Base-by-base conservation (phyloP, 2,329 filamentous ascomycete species). In the Bipolaris cookei region DNA sequence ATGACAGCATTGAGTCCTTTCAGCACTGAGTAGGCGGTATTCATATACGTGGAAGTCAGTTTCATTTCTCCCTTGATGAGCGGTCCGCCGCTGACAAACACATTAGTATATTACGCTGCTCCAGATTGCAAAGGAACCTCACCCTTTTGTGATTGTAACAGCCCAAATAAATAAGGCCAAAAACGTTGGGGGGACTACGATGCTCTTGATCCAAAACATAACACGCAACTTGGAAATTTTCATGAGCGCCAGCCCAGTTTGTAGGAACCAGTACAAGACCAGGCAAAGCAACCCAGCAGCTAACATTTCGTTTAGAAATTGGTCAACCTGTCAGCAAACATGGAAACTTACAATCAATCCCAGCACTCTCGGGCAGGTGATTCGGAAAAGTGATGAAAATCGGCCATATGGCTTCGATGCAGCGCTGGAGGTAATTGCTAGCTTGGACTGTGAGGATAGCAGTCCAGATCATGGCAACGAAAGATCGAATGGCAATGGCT, bases 251-350 rank as follows among this genome's bases (percentile, higher is more conserved):
- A 82, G 70, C 1, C 71, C 70, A 6, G 79, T 78, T 14, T 82
- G 82, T 18, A 81, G 64, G 28, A 80, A 74, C 77, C 82, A 84
- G 67, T 84, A 84, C 39, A 84, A 67, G 50, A 83, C 79, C 59
- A 83, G 80, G 56, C 78, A 83, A 1, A 83, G 74, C 28, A 84
- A 71, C 23, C 81, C 77, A 18, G 78, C 76, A 13, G 80, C 77
- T 42, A 71, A 74, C 75, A 70, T 28, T 10, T 28, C 23, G 11
- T 4, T 54, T 28, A 54, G 51, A 14, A 2, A 37, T 20, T 5
- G 1, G 3, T 37, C 7, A 3, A 1, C 2, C 14, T 16, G 8
- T n/a, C 6, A 1, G n/a, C 0, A 16, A 20, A 20, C 5, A 1
- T 11, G 7, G 11, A 3, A 13, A 25, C 65, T 59, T 62, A 72